These are phyloP conservation scores for Solanum pinnatisectum DNA, from an alignment of 257 asterid species.

Conservation along the genomic window DNA sequence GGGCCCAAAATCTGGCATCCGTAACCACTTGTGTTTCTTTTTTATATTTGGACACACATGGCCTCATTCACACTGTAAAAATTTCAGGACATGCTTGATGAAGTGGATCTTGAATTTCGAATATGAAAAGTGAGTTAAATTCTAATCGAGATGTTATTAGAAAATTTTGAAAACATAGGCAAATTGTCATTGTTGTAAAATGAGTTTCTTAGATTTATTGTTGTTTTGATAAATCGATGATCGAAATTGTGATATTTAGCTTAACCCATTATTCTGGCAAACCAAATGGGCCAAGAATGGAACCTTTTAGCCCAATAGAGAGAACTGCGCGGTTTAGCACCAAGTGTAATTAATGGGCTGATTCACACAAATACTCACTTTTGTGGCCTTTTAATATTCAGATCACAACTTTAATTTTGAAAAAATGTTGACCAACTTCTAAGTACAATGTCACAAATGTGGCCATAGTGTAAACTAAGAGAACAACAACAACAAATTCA, in stretches of 20 bases:
- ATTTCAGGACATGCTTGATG: no score
- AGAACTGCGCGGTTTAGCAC: neutral
- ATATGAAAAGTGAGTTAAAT: neutral
- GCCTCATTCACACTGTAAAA: neutral
- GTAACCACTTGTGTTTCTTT: neutral
- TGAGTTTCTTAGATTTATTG: neutral
- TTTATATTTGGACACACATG: neutral
- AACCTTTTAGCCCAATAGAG: neutral
- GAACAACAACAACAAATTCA: neutral
- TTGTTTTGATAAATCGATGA: neutral
- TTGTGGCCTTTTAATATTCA: neutral
- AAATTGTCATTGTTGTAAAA: neutral
- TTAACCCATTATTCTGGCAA: neutral
- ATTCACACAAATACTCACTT: neutral
- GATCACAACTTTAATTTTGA: neutral
- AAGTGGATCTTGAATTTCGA: neutral
- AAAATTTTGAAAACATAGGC: neutral
- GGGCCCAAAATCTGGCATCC: neutral
- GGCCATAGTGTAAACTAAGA: neutral
- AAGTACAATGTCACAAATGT: neutral
- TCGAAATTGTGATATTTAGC: neutral
- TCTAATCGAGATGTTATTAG: neutral
- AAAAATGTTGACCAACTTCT: neutral
- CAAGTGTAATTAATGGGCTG: neutral
- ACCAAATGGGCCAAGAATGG: neutral